Evolutionary conservation across 2,329 filamentous ascomycete species (phyloP), one percentile per base, ranked within the genome.

Genomic region (Aphanoascus verrucosus): DNA sequence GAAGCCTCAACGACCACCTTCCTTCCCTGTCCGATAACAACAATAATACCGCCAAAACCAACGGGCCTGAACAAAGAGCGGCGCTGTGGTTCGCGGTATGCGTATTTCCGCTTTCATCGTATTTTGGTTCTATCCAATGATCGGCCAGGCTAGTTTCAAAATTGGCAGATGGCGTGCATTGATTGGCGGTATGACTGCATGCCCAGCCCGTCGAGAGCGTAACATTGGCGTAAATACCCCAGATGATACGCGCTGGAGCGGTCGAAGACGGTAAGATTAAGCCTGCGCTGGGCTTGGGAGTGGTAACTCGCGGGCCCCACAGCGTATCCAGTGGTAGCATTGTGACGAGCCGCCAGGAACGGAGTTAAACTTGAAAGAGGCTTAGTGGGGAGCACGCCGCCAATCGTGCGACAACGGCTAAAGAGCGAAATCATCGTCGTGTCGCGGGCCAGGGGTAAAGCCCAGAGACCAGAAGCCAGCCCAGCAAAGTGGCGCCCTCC

Each of bases 361-460:
- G 48, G 48, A 50, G 48, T 50, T 50, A 50, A 50, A 50, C 48
- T 42, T 23, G 48, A 50, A 50, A 50, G 48, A 23, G 48, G 48
- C 48, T 34, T 50, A 50, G 48, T 15, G 48, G n/a, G 20, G 3
- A 32, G 48, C 37, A 34, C 37, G 37, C 31, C 32, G 48, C 48
- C 48, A 50, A 42, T 50, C 35, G 40, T 43, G 48, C 35, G 48
- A 42, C 48, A 28, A 34, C 38, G 38, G 37, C n/a, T 12, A n/a
- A 20, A 42, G 48, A 19, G 20, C 23, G 23, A 28, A 28, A 28
- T 28, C 23, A 28, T 28, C 23, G 23, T 28, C 23, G 23, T 28
- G 23, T 28, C 7, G 23, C 23, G 23, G 23, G 23, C 23, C 23
- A 28, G 23, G 23, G 23, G 23, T 28, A 28, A 28, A 28, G 23